Base-by-base conservation (phyloP, 805 yeast species). In the Lipomyces oligophaga region DNA sequence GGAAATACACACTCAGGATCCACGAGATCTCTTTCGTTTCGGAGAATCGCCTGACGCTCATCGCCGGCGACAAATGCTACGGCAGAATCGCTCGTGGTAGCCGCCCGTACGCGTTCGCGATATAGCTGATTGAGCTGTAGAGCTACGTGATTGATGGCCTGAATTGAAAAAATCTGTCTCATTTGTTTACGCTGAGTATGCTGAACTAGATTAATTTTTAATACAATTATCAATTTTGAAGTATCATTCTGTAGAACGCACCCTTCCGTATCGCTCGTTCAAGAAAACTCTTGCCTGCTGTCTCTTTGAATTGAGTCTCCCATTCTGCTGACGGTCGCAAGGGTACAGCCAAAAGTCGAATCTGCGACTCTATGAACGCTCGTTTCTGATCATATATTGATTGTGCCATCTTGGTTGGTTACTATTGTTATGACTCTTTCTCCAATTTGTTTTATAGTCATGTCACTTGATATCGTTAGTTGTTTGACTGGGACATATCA, bases 91-190 rank as follows among this genome's bases (percentile, higher is more conserved):
- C 35, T 38, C n/a, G 42, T 21, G 6, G 33, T 15, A 1, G 54
- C 40, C 2, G 39, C 43, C 4, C 28, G 15, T 19, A 33, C 22
- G 21, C 33, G 24, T 16, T 42, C 33, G 31, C 48, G 37, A 16
- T 43, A 43, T 5, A 52, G 27, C 4, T 31, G 20, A 39, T 53
- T 42, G 36, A 52, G 28, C 33, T 52, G 56, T n/a, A 42, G 7
- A 8, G 54, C 53, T 10, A 49, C 55, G 28, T 52, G 55, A 37
- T 49, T 53, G 10, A 49, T 19, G 2, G 55, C 54, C 38, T 49
- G 55, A 13, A 38, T 8, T 18, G 56, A 52, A 15, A 26, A 47
- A 6, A 39, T 24, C 25, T 41, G 41, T 13, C 43, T 30, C 1
- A 27, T 31, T 16, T 44, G 41, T 25, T 34, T 30, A 15, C 47